Conservation (phyloP, 2,329 filamentous ascomycete species). For the Exserohilum rostratum region DNA sequence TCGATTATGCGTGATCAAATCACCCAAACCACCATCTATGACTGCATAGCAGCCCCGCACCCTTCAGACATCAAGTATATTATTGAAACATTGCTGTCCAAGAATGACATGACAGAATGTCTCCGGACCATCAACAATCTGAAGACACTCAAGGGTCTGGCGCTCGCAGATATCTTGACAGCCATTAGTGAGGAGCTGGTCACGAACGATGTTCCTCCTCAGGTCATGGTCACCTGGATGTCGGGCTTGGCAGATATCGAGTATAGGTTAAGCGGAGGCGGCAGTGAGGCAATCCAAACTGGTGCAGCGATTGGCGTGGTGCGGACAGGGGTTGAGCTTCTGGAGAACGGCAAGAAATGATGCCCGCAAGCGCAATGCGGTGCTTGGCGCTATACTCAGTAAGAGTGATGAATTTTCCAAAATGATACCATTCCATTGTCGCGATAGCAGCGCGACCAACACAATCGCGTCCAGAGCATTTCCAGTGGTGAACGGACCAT, state of each 20-base stretch:
- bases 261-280: constrained; percentile 85
- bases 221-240: constrained; percentile 90
- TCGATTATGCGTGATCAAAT: constrained; percentile 80
- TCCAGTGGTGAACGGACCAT: neutral
- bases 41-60: constrained; percentile 94
- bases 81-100: constrained; percentile 79
- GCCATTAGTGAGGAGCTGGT: constrained; percentile 81
- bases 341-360: constrained; percentile 39
- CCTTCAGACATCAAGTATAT: constrained; percentile 88
- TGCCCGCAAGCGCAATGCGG: neutral
- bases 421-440: constrained; percentile 15
- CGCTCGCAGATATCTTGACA: constrained; percentile 91
- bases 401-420: neutral
- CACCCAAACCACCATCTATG: constrained; percentile 91
- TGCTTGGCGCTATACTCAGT: neutral
- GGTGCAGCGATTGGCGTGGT: constrained; percentile 91
- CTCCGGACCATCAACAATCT: constrained; percentile 85
- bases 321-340: constrained; percentile 80
- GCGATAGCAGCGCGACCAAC: constrained; percentile 1
- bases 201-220: constrained; percentile 80
- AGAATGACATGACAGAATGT: constrained; percentile 86
- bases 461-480: neutral
- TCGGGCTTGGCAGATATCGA: constrained; percentile 91
- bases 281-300: constrained; percentile 86
- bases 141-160: constrained; percentile 83